Evolutionary conservation across 768 basidiomycete species (phyloP).

Genomic region (Hydnomerulius pinastri): DNA sequence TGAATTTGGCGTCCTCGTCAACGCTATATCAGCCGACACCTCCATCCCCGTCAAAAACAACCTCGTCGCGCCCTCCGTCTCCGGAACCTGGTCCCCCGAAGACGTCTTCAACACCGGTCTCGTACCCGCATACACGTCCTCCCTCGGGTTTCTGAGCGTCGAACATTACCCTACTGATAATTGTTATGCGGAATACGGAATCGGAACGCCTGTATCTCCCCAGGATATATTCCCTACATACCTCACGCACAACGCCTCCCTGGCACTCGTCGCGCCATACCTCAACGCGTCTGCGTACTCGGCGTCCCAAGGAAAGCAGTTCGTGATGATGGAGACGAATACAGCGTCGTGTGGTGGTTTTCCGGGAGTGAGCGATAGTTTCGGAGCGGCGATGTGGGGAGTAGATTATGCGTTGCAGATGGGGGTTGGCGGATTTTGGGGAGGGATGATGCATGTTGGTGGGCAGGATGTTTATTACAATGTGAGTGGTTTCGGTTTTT

Average conservation of each 20-base stretch:
- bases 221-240: constrained; percentile 44
- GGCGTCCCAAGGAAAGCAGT: constrained; percentile 35
- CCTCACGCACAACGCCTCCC: constrained; percentile 44
- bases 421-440: constrained; percentile 49
- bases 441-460: constrained; percentile 48
- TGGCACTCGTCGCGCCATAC: constrained; percentile 38
- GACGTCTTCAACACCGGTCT: constrained; percentile 36
- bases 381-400: constrained; percentile 53
- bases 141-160: constrained; percentile 41
- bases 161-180: constrained; percentile 41
- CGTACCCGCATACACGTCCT: constrained; percentile 24
- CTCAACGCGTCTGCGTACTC: constrained; percentile 35
- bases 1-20: constrained; percentile 30
- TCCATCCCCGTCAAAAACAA: constrained; percentile 27
- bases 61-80: constrained; percentile 34
- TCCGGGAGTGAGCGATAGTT: constrained; percentile 50
- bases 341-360: constrained; percentile 58
- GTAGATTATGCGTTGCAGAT: constrained; percentile 51
- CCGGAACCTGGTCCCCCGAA: constrained; percentile 34
- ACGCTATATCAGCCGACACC: constrained; percentile 21
- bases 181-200: constrained; percentile 27
- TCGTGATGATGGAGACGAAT: constrained; percentile 58
- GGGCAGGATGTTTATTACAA: constrained; percentile 55
- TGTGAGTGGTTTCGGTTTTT: constrained; percentile 31
- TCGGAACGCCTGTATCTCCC: constrained; percentile 29